Conservation (phyloP, 2,329 filamentous ascomycete genomes). For the Rutstroemia sydowiana region DNA sequence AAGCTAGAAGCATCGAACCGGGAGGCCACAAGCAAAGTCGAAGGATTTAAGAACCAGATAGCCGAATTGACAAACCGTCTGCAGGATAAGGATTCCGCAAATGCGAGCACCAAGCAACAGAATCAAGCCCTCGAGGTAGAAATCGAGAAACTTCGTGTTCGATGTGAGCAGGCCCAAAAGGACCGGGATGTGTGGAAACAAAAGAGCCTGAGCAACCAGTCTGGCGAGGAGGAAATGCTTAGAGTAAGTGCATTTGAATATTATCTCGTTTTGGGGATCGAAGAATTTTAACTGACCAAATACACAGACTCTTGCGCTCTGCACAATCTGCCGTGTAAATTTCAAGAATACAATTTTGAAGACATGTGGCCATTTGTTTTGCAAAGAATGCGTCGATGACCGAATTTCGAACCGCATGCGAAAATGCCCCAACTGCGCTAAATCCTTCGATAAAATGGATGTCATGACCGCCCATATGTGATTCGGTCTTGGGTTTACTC, state of each 20-base stretch:
- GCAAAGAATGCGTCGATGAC: slow-evolving; percentile 82
- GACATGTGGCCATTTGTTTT: slow-evolving; percentile 92
- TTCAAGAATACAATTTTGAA: slow-evolving; percentile 94
- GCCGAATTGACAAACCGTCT: slow-evolving; percentile 67
- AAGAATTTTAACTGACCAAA: slow-evolving; percentile 29
- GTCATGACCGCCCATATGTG: slow-evolving; percentile 65
- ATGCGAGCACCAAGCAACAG: slow-evolving; percentile 45
- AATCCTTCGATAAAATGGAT: slow-evolving; percentile 85
- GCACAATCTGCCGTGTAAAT: slow-evolving; percentile 84
- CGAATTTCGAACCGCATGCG: slow-evolving; percentile 82
- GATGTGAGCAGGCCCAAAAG: slow-evolving; percentile 71
- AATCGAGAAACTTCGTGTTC: slow-evolving; percentile 69
- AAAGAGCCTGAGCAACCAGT: slow-evolving; percentile 73
- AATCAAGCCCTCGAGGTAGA: slow-evolving; percentile 63
- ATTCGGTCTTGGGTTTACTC: slow-evolving; percentile 10
- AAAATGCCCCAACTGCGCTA: slow-evolving; percentile 92
- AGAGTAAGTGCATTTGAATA: slow-evolving; percentile 55
- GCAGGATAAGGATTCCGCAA: slow-evolving; percentile 63
- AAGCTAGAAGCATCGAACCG: slow-evolving; percentile 63
- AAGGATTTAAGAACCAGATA: slow-evolving; percentile 69
- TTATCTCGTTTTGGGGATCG: slow-evolving; percentile 10
- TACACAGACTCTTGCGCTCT: slow-evolving; percentile 65
- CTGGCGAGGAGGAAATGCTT: slow-evolving; percentile 76
- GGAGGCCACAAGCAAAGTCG: slow-evolving; percentile 62
- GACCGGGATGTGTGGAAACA: slow-evolving; percentile 80